Evolutionary conservation across 805 yeast species (phyloP).

Genomic region (Blastobotrys muscicola): DNA sequence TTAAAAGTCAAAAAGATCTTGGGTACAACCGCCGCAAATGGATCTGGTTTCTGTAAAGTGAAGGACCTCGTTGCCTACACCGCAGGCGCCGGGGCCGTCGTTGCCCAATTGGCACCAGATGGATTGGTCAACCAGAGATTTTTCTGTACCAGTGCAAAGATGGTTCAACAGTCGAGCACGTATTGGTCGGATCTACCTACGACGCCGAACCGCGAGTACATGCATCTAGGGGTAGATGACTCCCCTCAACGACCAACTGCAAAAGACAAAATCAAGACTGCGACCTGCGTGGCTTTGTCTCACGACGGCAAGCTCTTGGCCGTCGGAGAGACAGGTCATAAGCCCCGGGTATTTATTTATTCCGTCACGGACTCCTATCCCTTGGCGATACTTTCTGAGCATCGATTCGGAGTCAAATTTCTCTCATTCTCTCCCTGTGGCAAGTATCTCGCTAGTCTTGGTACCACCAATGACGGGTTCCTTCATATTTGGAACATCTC

Average conservation of each 20-base stretch:
- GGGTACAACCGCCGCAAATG: conserved; percentile 17
- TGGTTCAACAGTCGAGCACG: conserved; percentile 10
- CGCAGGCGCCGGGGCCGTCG: conserved; percentile 24
- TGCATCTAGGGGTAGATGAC: no score
- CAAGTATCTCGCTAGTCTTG: conserved; percentile 47
- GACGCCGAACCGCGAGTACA: background rate
- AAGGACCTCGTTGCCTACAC: conserved; percentile 18
- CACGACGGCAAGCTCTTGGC: conserved; percentile 48
- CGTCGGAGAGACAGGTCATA: conserved; percentile 63
- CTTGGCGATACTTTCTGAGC: conserved; percentile 47
- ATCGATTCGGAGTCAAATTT: conserved; percentile 51
- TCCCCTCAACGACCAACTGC: no score
- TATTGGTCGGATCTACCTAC: background rate
- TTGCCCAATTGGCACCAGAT: conserved; percentile 6
- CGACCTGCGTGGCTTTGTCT: conserved; percentile 49
- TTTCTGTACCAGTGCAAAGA: conserved; percentile 13
- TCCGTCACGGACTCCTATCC: conserved; percentile 44
- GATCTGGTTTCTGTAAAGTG: conserved; percentile 9
- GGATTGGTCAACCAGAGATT: conserved; percentile 8
- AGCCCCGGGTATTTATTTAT: conserved; percentile 53
- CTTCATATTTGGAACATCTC: conserved; percentile 49
- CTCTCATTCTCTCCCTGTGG: conserved; percentile 53
- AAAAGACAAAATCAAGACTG: conserved; percentile 38
- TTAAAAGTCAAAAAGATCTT: conserved; percentile 10
- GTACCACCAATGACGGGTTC: conserved; percentile 61